Conservation (phyloP, 1,139 yeast species). For the Candida sp. region DNA sequence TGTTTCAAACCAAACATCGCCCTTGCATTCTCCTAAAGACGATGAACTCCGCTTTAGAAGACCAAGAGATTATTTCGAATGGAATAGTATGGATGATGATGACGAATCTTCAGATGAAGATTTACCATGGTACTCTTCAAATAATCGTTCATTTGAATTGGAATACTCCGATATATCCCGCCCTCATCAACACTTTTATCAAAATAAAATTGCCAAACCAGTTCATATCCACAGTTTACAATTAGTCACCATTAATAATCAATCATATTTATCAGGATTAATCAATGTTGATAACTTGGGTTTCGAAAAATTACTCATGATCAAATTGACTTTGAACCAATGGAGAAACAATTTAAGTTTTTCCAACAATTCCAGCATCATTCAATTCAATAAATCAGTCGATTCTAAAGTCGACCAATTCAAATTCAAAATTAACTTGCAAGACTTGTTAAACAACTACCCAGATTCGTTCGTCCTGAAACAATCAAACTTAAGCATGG, state of each 20-base stretch:
- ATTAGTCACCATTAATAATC: constrained; percentile 3
- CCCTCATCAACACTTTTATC: constrained; percentile 3
- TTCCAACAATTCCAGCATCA: constrained; percentile 15
- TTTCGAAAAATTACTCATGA: constrained; percentile 31
- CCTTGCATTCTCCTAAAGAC: constrained; percentile 31
- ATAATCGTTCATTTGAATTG: constrained; percentile 5
- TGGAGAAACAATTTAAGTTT: constrained; percentile 32
- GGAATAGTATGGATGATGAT: constrained; percentile 10
- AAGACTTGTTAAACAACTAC: constrained; percentile 15
- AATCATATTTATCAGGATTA: constrained; percentile 19
- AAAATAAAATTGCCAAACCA: constrained; percentile 3
- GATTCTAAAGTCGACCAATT: constrained; percentile 32
- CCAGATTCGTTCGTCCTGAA: not conserved
- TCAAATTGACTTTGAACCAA: constrained; percentile 35
- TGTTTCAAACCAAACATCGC: constrained; percentile 30
- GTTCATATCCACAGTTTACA: constrained; percentile 5
- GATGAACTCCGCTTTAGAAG: constrained; percentile 10
- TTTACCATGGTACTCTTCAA: constrained; percentile 3
- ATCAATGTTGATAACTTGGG: constrained; percentile 36
- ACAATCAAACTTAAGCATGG: constrained; percentile 10
- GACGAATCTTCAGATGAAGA: constrained; percentile 14
- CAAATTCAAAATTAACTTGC: constrained; percentile 30
- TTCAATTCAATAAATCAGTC: constrained; percentile 23
- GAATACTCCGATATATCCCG: constrained; percentile 7
- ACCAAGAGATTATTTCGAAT: constrained; percentile 11